These are phyloP conservation scores for Termitomyces sp. DNA, from an alignment of 768 basidiomycete genomes.

Conservation along the genomic window DNA sequence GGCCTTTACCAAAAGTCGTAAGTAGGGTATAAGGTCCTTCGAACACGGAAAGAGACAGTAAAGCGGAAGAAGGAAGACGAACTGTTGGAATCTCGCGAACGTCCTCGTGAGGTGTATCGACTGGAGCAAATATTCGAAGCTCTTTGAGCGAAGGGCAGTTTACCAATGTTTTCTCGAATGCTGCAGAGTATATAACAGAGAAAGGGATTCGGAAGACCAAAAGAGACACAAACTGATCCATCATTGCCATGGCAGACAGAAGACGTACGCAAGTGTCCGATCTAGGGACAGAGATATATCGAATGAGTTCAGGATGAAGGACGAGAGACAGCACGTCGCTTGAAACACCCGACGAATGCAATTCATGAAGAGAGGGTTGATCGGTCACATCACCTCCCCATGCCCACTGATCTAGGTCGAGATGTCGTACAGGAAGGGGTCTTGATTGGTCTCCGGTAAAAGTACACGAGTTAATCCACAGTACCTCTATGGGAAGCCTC, in stretches of 20 bases:
- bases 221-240: conserved; percentile 21
- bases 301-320: conserved; percentile 28
- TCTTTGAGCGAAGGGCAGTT: conserved; percentile 30
- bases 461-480: conserved; percentile 35
- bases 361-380: conserved; percentile 34
- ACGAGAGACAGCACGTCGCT: conserved; percentile 23
- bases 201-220: conserved; percentile 22
- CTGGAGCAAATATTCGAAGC: conserved; percentile 30
- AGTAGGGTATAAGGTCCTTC: conserved; percentile 30
- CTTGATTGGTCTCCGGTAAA: conserved; percentile 14
- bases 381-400: conserved; percentile 34
- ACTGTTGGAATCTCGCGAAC: conserved; percentile 18
- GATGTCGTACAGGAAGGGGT: conserved; percentile 21
- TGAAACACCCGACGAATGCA: conserved; percentile 27
- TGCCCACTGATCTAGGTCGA: conserved; percentile 33
- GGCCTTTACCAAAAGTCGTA: conserved; percentile 20
- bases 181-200: conserved; percentile 23
- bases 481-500: conserved; percentile 24
- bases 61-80: conserved; percentile 14
- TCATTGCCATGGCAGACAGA: conserved; percentile 21
- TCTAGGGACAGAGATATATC: conserved; percentile 32
- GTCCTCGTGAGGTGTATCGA: conserved; percentile 24
- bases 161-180: conserved; percentile 26
- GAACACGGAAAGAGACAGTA: conserved; percentile 25
- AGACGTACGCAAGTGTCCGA: conserved; percentile 30